phyloP scores from a whole-genome alignment of 2,329 filamentous ascomycete genomes.

The Chalaropsis ovoidea region DNA sequence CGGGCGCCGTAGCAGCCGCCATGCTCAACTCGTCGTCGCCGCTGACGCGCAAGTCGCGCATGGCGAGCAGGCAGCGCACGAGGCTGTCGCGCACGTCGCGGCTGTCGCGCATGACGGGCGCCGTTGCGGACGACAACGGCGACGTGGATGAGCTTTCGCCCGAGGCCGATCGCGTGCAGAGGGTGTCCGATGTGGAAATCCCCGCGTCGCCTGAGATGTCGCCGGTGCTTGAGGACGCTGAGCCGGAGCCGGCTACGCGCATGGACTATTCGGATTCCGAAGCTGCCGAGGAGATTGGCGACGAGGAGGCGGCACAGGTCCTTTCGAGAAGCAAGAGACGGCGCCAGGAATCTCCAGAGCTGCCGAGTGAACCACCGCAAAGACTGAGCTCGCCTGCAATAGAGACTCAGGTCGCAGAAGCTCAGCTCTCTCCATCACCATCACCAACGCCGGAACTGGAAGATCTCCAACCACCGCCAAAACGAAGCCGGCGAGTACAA shows the following conservation, averaged over 20 bases:
- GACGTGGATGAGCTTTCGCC: slow-evolving; percentile 33
- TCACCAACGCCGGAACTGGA: slow-evolving; percentile 27
- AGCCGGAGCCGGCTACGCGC: slow-evolving; percentile 28
- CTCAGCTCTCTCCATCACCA: slow-evolving; percentile 1
- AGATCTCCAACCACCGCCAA: slow-evolving; percentile 25
- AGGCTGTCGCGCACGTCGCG: slow-evolving; percentile 7
- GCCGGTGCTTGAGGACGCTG: slow-evolving; percentile 22
- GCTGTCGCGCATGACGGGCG: slow-evolving; percentile 13
- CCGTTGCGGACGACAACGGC: slow-evolving; percentile 19
- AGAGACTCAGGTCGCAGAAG: not conserved
- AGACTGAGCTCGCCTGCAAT: not conserved
- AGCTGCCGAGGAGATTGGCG: slow-evolving; percentile 38
- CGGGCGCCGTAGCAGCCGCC: slow-evolving; percentile 29
- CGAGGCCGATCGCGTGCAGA: slow-evolving; percentile 25
- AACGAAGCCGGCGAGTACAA: slow-evolving; percentile 27
- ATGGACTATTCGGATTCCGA: slow-evolving; percentile 28
- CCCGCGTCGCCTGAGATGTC: slow-evolving; percentile 27
- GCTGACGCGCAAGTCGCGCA: slow-evolving; percentile 35
- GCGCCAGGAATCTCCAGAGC: slow-evolving; percentile 18
- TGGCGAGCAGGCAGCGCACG: slow-evolving; percentile 19
- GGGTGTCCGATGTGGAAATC: slow-evolving; percentile 4
- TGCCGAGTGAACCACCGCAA: slow-evolving; percentile 14
- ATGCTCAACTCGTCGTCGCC: slow-evolving; percentile 33
- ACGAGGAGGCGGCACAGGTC: slow-evolving; percentile 33
- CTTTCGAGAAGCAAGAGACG: slow-evolving; percentile 31